phyloP scores from a whole-genome alignment of 805 yeast species.

The Starmera pachycereana region DNA sequence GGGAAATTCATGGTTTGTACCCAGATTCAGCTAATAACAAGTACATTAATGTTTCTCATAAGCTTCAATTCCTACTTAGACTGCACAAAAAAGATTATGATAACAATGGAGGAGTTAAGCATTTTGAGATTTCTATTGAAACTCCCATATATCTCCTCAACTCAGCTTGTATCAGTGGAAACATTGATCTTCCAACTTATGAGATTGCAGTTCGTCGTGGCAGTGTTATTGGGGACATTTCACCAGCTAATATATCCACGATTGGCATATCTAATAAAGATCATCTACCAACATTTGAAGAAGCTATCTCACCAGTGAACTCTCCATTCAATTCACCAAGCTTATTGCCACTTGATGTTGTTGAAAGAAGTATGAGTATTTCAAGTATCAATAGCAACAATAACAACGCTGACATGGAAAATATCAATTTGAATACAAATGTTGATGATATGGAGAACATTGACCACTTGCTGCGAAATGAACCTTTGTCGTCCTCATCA shows the following conservation, averaged over 20 bases:
- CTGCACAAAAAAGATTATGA: conserved; percentile 49
- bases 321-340: conserved; percentile 9
- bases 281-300: conserved; percentile 53
- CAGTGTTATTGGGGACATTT: not conserved
- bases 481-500: too few relatives aligned
- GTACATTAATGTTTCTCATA: conserved; percentile 53
- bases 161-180: conserved; percentile 26
- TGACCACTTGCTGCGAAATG: too few relatives aligned
- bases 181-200: conserved; percentile 29
- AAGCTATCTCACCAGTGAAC: conserved; percentile 42
- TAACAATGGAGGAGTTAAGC: conserved; percentile 41
- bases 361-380: too few relatives aligned
- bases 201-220: conserved; percentile 1
- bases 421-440: too few relatives aligned
- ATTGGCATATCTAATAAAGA: conserved; percentile 8
- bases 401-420: conserved; percentile 1
- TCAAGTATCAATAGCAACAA: conserved; percentile 5
- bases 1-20: conserved; percentile 5
- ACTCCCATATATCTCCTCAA: conserved; percentile 57
- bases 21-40: conserved; percentile 55
- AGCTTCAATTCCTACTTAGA: conserved; percentile 61
- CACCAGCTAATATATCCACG: not conserved
- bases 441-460: too few relatives aligned
- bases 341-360: too few relatives aligned
- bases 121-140: conserved; percentile 73